These are phyloP conservation scores for Apophysomyces sp. DNA, from an alignment of 371 early-diverging fungal genomes.

Conservation along the genomic window DNA sequence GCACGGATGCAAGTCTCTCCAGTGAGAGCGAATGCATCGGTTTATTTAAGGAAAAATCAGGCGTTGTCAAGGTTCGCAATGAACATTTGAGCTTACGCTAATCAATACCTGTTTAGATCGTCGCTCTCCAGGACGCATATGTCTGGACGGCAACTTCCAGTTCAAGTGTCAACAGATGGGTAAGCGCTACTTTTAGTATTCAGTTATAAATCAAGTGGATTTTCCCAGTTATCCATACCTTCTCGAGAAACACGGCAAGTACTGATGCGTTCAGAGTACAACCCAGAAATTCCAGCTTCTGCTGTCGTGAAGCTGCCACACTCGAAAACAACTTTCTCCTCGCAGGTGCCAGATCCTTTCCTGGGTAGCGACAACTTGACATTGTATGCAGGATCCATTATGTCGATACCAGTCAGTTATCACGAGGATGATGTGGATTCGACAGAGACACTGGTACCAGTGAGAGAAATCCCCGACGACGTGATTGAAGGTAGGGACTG, in stretches of 20 bases:
- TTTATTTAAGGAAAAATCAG: conserved; percentile 80
- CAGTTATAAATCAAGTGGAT: background rate
- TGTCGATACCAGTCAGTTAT: conserved; percentile 52
- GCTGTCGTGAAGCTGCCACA: conserved; percentile 46
- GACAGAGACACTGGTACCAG: conserved; percentile 36
- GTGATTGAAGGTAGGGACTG: conserved; percentile 28
- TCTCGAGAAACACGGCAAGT: conserved; percentile 41
- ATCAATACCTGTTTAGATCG: conserved; percentile 44
- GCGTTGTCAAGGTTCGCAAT: conserved; percentile 71
- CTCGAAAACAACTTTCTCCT: conserved; percentile 24
- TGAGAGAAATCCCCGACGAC: conserved; percentile 38
- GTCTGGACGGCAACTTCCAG: conserved; percentile 92
- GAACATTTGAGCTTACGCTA: background rate
- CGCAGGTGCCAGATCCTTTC: conserved; percentile 31
- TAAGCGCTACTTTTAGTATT: conserved; percentile 11
- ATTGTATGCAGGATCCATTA: conserved; percentile 46
- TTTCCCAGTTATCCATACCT: conserved; percentile 60
- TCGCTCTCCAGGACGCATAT: conserved; percentile 75
- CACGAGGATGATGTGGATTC: conserved; percentile 44
- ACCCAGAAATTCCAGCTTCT: conserved; percentile 40
- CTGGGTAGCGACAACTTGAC: conserved; percentile 39
- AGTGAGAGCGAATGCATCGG: conserved; percentile 76
- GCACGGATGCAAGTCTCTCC: conserved; percentile 31
- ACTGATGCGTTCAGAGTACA: conserved; percentile 47
- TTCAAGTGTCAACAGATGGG: conserved; percentile 86